These are phyloP conservation scores for Pseudocercospora fuligena DNA, from an alignment of 2,329 filamentous ascomycete species.

Conservation along the genomic window DNA sequence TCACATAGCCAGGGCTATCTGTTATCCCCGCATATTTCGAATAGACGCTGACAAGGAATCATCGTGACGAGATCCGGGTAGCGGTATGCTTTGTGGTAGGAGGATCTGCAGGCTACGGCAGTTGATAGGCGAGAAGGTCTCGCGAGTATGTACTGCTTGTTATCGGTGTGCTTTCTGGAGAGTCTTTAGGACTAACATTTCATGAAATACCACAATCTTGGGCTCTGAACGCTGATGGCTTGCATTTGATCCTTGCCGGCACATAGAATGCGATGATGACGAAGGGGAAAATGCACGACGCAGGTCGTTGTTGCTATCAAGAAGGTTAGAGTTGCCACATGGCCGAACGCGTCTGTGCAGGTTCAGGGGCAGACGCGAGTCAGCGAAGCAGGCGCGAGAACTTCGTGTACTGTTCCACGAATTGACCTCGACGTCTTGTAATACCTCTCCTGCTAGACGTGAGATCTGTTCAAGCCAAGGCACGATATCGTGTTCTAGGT, in stretches of 20 bases:
- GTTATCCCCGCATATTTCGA: constrained; percentile 1
- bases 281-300: background rate
- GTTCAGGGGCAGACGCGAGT: constrained; percentile 5
- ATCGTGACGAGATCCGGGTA: background rate
- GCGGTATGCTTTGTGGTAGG: background rate
- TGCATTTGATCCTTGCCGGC: background rate
- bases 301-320: background rate
- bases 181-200: no score
- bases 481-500: background rate
- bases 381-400: background rate
- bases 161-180: background rate
- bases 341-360: background rate
- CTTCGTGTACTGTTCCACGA: background rate
- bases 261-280: background rate
- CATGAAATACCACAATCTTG: no score
- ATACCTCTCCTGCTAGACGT: background rate
- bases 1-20: background rate
- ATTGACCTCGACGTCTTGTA: no score
- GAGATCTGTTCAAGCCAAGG: background rate
- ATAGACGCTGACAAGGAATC: background rate
- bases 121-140: background rate
- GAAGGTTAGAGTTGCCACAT: background rate
- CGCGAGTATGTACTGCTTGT: background rate
- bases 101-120: background rate
- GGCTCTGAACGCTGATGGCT: no score